Percentiles rank a stretch among this genome's conserved stretches.
These are phyloP conservation scores for Penicillium waksmanii DNA, from an alignment of 495 filamentous ascomycete species.

Conservation along the genomic window DNA sequence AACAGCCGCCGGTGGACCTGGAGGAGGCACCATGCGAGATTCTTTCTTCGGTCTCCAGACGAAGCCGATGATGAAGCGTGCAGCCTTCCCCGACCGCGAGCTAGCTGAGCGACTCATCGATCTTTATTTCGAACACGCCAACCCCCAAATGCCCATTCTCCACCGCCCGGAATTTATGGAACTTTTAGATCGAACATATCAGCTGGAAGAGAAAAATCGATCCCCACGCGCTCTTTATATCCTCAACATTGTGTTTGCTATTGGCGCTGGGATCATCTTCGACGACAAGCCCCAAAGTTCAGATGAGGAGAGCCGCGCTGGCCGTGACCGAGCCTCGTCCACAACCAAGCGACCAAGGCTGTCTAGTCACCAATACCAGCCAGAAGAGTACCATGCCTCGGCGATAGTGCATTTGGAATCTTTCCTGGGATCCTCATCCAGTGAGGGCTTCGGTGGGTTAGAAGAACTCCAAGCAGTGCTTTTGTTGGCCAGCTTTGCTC, in stretches of 20 bases:
- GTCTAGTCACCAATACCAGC: slow-evolving; percentile 73
- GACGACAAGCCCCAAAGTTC: slow-evolving; percentile 57
- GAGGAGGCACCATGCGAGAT: slow-evolving; percentile 82
- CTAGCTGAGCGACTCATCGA: slow-evolving; percentile 72
- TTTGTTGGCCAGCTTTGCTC: slow-evolving; percentile 85
- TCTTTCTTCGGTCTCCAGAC: slow-evolving; percentile 95
- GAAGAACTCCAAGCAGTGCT: slow-evolving; percentile 93
- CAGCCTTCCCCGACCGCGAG: slow-evolving; percentile 78
- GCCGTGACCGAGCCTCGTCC: slow-evolving; percentile 39
- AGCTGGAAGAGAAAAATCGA: slow-evolving; percentile 65
- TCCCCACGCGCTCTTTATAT: slow-evolving; percentile 86
- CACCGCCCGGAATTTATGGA: slow-evolving; percentile 86
- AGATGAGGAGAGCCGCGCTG: slow-evolving; percentile 39
- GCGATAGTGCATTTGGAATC: slow-evolving; percentile 90
- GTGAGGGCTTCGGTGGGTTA: slow-evolving; percentile 73
- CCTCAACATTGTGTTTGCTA: slow-evolving; percentile 97
- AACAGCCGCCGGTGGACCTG: slow-evolving; percentile 50
- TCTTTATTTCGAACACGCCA: slow-evolving; percentile 93
- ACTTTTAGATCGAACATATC: slow-evolving; percentile 79
- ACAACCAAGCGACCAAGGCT: slow-evolving; percentile 54
- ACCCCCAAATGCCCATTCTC: slow-evolving; percentile 91
- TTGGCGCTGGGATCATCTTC: slow-evolving; percentile 90
- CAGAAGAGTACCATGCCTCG: slow-evolving; percentile 94
- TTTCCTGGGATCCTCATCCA: slow-evolving; percentile 69
- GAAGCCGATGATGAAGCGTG: slow-evolving; percentile 81